Base-by-base conservation (phyloP, 495 filamentous ascomycete genomes). In the Neurospora sp. region DNA sequence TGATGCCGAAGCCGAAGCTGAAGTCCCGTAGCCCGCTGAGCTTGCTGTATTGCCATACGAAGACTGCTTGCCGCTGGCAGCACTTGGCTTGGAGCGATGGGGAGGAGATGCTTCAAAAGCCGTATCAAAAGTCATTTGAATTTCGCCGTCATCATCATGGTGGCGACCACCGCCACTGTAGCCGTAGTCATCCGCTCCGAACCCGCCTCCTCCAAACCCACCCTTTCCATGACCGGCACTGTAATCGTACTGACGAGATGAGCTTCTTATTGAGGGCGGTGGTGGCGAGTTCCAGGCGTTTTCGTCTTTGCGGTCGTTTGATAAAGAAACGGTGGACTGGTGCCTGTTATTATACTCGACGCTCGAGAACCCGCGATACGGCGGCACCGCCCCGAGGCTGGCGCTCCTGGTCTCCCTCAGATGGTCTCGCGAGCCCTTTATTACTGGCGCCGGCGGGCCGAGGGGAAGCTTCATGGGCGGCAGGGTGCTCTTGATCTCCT, bases 401-500 rank as follows among this genome's bases (percentile, higher is more conserved):
- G 83, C 83, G 69, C 84, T 88, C 77, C 86, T 89, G 0, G 86
- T 82, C 74, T 86, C 83, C 41, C 86, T 83, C 18, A 87, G 77
- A 11, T 77, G 79, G 9, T 83, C 77, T 11, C 84, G 78, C 22
- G 82, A 76, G 9, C 78, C 73, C 72, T 74, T 69, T 76, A 76
- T 71, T 75, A 75, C 61, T 20, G 78, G 74, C n/a, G 75, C 70
- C 20, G 74, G 66, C 12, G 80, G 73, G 53, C 53, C 53, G 27
- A 66, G 53, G n/a, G 75, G 75, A 31, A 97, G 85, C 76, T 94
- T 94, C 85, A 97, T 94, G 1, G 94, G 92, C 69, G 94, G 94
- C 20, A 97, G 82, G 4, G 94, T 97, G 12, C 91, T 94, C 78
- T 94, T 89, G 41, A 97, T 84, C 81, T 99, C 91, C 78, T 88